Evolutionary conservation across 805 yeast species (phyloP).

Genomic region (Alloascoidea hylecoeti): DNA sequence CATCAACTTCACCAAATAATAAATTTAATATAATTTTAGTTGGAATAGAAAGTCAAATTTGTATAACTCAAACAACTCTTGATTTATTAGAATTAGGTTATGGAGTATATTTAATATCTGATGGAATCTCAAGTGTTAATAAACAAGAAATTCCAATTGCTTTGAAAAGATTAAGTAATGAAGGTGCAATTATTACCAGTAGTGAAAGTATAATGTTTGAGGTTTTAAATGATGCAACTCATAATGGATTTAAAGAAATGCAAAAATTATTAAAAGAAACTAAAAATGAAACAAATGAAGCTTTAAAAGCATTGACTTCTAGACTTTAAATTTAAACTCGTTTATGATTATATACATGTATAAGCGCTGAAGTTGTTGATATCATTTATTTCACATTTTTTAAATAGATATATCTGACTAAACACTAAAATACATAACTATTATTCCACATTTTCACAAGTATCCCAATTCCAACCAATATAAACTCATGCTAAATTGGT

Average conservation of each 20-base stretch:
- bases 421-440: too few species aligned
- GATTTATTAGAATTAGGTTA: constrained; percentile 9
- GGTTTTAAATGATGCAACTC: constrained; percentile 9
- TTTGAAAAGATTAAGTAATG: constrained; percentile 6
- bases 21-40: constrained; percentile 8
- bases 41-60: constrained; percentile 11
- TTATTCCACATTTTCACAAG: too few species aligned
- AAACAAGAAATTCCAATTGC: constrained; percentile 9
- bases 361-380: too few species aligned
- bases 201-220: constrained; percentile 10
- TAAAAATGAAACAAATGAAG: constrained; percentile 5
- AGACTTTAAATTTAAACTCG: too few species aligned
- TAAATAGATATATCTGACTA: too few species aligned
- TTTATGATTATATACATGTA: too few species aligned
- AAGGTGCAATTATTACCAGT: constrained; percentile 9
- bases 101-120: constrained; percentile 10
- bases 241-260: constrained; percentile 7
- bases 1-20: not conserved
- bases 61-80: constrained; percentile 10
- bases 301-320: constrained; percentile 7
- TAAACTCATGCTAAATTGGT: too few species aligned
- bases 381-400: too few species aligned
- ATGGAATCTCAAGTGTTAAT: constrained; percentile 9
- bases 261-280: constrained; percentile 7
- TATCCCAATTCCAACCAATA: too few species aligned